Percentiles rank a stretch among this genome's conserved stretches.
These are phyloP conservation scores for Fusarium newnesense DNA, from an alignment of 2,329 filamentous ascomycete genomes.

Conservation along the genomic window DNA sequence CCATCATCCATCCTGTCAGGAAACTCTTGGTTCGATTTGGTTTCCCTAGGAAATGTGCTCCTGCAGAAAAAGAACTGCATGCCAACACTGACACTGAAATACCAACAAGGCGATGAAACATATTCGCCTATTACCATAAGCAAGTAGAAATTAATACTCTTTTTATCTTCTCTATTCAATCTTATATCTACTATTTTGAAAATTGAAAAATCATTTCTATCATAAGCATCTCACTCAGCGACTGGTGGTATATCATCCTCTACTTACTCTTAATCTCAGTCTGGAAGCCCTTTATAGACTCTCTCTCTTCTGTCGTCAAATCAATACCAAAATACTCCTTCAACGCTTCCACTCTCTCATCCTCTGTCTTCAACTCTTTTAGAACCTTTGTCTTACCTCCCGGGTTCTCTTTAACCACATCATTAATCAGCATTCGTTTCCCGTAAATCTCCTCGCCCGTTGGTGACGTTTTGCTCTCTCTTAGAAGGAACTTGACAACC, in stretches of 20 bases:
- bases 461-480: constrained; percentile 52
- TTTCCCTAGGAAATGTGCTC: not conserved
- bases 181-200: not conserved
- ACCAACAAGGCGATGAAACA: not conserved
- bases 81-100: too few relatives aligned
- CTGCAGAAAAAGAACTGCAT: too few relatives aligned
- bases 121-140: too few relatives aligned
- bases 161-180: too few relatives aligned
- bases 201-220: not conserved
- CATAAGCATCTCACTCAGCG: not conserved
- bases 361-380: constrained; percentile 59
- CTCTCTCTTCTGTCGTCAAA: constrained; percentile 60
- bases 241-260: not conserved
- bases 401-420: constrained; percentile 63
- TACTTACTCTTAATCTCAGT: constrained; percentile 53
- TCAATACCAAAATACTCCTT: constrained; percentile 63
- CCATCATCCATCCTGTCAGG: not conserved
- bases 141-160: not conserved
- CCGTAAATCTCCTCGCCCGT: constrained; percentile 60
- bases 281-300: constrained; percentile 60
- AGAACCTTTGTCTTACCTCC: constrained; percentile 61
- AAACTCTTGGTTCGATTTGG: not conserved
- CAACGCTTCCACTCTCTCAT: constrained; percentile 63
- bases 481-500: constrained; percentile 64
- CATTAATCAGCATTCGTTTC: constrained; percentile 62